Conservation (phyloP, 345 rosid species). For the Eucalyptus polyanthemos region DNA sequence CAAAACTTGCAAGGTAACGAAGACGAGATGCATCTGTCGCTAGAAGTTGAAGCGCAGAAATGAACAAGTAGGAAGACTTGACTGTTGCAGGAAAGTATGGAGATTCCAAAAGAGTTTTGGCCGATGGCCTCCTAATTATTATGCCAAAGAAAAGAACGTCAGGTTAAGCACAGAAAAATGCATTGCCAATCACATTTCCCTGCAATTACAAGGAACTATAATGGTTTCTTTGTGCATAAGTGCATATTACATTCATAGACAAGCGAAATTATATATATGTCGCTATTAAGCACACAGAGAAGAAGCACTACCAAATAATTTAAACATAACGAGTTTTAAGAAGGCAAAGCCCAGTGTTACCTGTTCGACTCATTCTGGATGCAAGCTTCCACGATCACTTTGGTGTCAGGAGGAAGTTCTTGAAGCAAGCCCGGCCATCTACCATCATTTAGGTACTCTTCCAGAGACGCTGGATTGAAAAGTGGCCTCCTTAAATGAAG, state of each 20-base stretch:
- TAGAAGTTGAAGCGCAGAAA: slow-evolving; percentile 75
- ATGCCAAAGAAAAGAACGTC: background rate
- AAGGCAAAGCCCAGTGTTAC: slow-evolving; percentile 11
- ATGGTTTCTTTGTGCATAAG: background rate
- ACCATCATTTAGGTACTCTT: slow-evolving; percentile 31
- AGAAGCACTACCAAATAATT: background rate
- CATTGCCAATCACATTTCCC: background rate
- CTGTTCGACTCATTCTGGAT: slow-evolving; percentile 57
- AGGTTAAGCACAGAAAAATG: background rate
- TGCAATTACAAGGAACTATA: background rate
- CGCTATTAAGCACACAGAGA: background rate
- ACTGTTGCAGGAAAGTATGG: slow-evolving; percentile 76
- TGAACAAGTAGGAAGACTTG: slow-evolving; percentile 70
- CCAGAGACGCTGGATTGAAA: slow-evolving; percentile 58
- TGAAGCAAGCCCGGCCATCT: slow-evolving; percentile 42
- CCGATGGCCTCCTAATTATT: slow-evolving; percentile 75
- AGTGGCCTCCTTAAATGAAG: slow-evolving; percentile 66
- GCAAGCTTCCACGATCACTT: slow-evolving; percentile 68
- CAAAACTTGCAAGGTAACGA: slow-evolving; percentile 73
- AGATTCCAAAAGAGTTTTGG: slow-evolving; percentile 70
- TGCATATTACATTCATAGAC: background rate
- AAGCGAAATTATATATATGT: background rate
- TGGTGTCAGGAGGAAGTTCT: slow-evolving; percentile 69
- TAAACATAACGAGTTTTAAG: background rate
- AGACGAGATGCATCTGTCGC: slow-evolving; percentile 60